Percentiles rank a stretch among this genome's conserved stretches.
Evolutionary conservation across 2,329 filamentous ascomycete genomes (phyloP).

Genomic region (Colletotrichum shisoi): DNA sequence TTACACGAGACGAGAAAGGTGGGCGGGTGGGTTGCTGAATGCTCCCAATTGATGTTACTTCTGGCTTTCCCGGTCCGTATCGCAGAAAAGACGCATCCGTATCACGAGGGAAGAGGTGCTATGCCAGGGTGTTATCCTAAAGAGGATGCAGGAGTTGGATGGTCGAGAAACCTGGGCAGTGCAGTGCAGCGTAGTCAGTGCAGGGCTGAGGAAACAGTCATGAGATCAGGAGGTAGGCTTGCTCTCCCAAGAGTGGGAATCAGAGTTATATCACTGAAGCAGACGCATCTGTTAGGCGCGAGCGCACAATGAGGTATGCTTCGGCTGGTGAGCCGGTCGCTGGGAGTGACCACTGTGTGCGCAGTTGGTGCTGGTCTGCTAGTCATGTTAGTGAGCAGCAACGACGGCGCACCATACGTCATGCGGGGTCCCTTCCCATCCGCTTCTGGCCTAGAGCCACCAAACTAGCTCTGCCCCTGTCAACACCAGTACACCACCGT

Average conservation of each 20-base stretch:
- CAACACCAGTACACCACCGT: conserved; percentile 2
- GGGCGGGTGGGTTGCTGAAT: not conserved
- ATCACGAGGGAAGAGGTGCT: not conserved
- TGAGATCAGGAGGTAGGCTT: not conserved
- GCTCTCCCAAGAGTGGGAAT: not conserved
- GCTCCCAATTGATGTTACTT: conserved; percentile 10
- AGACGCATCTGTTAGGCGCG: conserved; percentile 4
- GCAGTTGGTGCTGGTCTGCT: conserved; percentile 21
- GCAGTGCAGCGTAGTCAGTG: not conserved
- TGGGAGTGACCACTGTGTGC: conserved; percentile 17
- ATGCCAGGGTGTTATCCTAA: not conserved
- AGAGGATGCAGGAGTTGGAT: conserved; percentile 2
- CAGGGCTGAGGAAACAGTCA: not conserved
- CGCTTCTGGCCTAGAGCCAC: conserved; percentile 30
- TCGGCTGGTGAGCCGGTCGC: conserved; percentile 17
- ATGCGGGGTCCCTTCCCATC: conserved; percentile 28
- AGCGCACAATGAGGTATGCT: conserved; percentile 26
- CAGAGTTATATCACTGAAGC: conserved; percentile 15
- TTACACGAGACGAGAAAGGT: conserved; percentile 1
- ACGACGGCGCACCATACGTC: conserved; percentile 34
- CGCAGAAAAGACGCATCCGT: not conserved
- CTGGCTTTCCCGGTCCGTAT: conserved; percentile 8
- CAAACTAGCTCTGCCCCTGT: conserved; percentile 10
- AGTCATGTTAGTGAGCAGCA: conserved; percentile 30
- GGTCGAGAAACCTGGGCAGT: not conserved